These are phyloP conservation scores for Diaporthe humulicola DNA, from an alignment of 2,329 filamentous ascomycete species.

Conservation along the genomic window DNA sequence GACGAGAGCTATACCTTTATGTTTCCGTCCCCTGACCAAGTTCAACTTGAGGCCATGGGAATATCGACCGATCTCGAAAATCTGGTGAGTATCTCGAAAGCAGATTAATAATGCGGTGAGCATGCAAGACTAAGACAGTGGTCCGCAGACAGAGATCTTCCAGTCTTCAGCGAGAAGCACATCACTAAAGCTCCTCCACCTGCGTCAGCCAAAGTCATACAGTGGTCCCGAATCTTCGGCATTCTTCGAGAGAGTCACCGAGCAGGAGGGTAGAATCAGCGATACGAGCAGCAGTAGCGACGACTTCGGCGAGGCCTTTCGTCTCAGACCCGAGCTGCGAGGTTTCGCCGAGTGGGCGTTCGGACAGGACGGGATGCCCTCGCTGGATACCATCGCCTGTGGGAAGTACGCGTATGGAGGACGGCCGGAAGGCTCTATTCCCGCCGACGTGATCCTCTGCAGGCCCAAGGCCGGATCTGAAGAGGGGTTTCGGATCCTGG, in stretches of 20 bases:
- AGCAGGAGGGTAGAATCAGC: neutral
- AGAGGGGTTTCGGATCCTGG: neutral
- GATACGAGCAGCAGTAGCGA: neutral
- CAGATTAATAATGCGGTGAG: neutral
- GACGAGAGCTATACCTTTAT: neutral
- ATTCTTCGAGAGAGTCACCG: neutral
- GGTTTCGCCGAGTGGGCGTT: neutral
- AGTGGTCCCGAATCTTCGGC: neutral
- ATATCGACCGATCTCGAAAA: neutral
- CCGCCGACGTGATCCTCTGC: neutral
- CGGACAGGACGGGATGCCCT: neutral
- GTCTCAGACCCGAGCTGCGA: neutral
- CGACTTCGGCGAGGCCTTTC: no score
- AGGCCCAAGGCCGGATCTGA: no score
- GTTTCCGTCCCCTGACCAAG: neutral
- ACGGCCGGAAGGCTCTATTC: no score
- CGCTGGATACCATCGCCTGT: neutral
- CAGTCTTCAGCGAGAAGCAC: neutral
- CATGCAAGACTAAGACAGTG: neutral
- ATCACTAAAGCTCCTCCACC: neutral
- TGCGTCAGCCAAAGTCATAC: neutral
- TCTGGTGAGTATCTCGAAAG: neutral
- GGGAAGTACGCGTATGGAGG: neutral
- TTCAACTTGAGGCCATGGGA: neutral
- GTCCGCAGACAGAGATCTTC: neutral